Percentiles rank a stretch among this genome's conserved stretches.
These are phyloP conservation scores for Dictyostelium firmibasis DNA, from an alignment of 78 protist species.

Conservation along the genomic window DNA sequence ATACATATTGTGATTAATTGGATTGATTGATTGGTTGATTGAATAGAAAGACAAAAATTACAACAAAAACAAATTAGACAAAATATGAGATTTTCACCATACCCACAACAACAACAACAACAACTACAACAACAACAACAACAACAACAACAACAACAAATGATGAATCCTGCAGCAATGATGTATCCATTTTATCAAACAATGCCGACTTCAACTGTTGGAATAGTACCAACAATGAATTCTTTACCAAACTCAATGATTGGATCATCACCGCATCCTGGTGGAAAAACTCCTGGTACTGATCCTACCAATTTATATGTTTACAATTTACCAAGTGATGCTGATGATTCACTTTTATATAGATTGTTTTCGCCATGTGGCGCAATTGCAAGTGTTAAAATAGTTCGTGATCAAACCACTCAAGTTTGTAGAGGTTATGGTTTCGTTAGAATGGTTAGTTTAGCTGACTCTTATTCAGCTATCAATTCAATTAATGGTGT, in stretches of 20 bases:
- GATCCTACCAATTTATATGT: conserved; percentile 67
- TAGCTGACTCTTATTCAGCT: conserved; percentile 24
- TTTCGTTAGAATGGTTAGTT: conserved; percentile 62
- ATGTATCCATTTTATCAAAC: conserved; percentile 28
- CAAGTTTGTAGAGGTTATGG: conserved; percentile 59
- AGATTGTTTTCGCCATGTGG: conserved; percentile 60
- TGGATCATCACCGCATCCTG: not conserved
- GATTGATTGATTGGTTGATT: too few species aligned
- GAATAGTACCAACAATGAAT: not conserved
- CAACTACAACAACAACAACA: too few species aligned
- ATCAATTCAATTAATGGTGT: conserved; percentile 40
- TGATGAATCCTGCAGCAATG: not conserved
- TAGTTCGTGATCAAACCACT: conserved; percentile 38
- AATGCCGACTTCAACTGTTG: not conserved
- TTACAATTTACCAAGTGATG: conserved; percentile 41
- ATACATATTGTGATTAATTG: too few species aligned
- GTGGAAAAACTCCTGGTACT: not conserved
- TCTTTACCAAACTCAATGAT: conserved; percentile 5
- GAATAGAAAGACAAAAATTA: not conserved
- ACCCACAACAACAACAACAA: conserved; percentile 14
- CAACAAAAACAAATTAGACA: conserved; percentile 32
- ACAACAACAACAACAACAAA: not conserved
- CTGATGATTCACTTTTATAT: conserved; percentile 51
- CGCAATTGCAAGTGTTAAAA: conserved; percentile 72
- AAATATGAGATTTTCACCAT: conserved; percentile 35